Percentiles rank a stretch among this genome's conserved stretches.
These are phyloP conservation scores for Dipodascopsis uninucleata DNA, from an alignment of 805 yeast genomes.

Conservation along the genomic window DNA sequence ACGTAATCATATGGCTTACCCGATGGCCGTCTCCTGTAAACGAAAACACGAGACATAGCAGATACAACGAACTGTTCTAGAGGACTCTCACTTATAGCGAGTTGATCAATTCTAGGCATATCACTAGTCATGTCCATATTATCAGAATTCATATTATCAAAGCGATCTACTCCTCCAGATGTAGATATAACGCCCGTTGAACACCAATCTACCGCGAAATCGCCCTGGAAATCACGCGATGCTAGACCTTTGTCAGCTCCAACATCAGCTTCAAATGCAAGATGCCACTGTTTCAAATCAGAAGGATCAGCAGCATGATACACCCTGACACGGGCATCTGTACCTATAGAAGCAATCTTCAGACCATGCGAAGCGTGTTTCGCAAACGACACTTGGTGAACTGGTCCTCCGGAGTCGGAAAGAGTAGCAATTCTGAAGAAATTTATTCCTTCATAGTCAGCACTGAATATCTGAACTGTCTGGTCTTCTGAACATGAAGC, in stretches of 20 bases:
- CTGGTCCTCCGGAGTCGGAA: constrained; percentile 83
- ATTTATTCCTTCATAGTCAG: constrained; percentile 76
- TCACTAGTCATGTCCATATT: constrained; percentile 2
- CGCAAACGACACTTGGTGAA: constrained; percentile 86
- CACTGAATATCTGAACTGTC: constrained; percentile 88
- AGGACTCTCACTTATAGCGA: constrained; percentile 62
- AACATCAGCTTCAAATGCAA: constrained; percentile 62
- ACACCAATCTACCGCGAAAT: constrained; percentile 24
- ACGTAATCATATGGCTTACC: constrained; percentile 44
- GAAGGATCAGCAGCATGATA: constrained; percentile 89
- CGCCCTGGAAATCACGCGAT: constrained; percentile 19
- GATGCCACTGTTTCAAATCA: constrained; percentile 78
- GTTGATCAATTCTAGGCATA: constrained; percentile 52
- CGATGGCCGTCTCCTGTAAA: constrained; percentile 55
- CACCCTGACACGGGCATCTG: constrained; percentile 79
- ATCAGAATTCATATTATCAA: no score
- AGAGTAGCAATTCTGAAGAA: constrained; percentile 75
- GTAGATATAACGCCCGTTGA: constrained; percentile 11
- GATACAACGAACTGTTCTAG: constrained; percentile 79
- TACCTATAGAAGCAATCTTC: constrained; percentile 79
- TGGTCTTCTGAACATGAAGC: constrained; percentile 90
- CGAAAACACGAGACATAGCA: constrained; percentile 81
- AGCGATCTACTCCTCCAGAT: background rate
- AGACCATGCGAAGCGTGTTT: constrained; percentile 73
- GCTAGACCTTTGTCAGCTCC: background rate